Percentiles rank a stretch among this genome's conserved stretches.
Evolutionary conservation across 352 stramenopile genomes (phyloP).

Genomic region (Phytophthora lateralis): DNA sequence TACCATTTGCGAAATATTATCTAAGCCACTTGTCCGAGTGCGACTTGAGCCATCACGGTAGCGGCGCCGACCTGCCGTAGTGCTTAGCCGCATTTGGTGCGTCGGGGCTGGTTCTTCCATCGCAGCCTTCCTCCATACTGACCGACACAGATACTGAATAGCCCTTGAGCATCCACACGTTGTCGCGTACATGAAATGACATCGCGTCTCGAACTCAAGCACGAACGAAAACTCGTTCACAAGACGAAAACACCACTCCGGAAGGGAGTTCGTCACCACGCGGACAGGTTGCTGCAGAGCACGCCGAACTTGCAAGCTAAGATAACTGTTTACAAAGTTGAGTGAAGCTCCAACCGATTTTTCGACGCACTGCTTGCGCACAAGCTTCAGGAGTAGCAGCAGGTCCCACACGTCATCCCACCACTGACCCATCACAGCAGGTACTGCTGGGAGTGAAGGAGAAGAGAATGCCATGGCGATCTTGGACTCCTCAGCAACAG

Average conservation of each 20-base stretch:
- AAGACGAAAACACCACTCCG: slow-evolving; percentile 57
- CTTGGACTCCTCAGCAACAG: slow-evolving; percentile 5
- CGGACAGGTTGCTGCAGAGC: slow-evolving; percentile 61
- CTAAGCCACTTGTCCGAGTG: slow-evolving; percentile 41
- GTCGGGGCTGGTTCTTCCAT: slow-evolving; percentile 44
- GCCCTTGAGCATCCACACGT: slow-evolving; percentile 66
- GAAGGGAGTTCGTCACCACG: slow-evolving; percentile 70
- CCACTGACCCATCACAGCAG: slow-evolving; percentile 24
- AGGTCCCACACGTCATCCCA: slow-evolving; percentile 75
- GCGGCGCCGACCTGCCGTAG: slow-evolving; percentile 28
- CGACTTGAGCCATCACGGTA: slow-evolving; percentile 44
- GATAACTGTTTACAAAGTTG: slow-evolving; percentile 60
- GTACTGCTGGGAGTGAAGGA: background rate
- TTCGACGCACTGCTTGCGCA: slow-evolving; percentile 30
- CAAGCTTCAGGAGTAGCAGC: slow-evolving; percentile 50
- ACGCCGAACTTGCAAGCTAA: slow-evolving; percentile 64
- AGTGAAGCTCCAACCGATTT: slow-evolving; percentile 15
- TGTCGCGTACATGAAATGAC: slow-evolving; percentile 74
- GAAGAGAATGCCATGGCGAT: slow-evolving; percentile 5
- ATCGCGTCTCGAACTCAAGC: slow-evolving; percentile 67
- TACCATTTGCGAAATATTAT: slow-evolving; percentile 67
- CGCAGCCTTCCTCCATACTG: slow-evolving; percentile 68
- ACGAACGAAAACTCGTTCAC: slow-evolving; percentile 66
- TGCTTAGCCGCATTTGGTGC: slow-evolving; percentile 14
- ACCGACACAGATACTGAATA: slow-evolving; percentile 71